These are phyloP conservation scores for Neurospora tetrasperma DNA, from an alignment of 495 filamentous ascomycete species.

Conservation along the genomic window DNA sequence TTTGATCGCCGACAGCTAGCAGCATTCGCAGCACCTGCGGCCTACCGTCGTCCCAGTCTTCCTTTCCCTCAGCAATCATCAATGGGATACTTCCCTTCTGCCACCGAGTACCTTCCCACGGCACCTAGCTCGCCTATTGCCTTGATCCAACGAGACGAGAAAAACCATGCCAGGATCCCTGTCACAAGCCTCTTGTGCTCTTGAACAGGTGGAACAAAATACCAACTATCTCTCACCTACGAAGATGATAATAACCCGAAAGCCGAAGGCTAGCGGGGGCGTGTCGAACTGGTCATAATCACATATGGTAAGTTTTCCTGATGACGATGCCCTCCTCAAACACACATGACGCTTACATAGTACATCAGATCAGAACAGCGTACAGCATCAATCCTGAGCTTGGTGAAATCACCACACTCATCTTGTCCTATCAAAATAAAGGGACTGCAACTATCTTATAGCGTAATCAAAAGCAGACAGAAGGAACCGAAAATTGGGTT, in stretches of 20 bases:
- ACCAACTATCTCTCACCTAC: background rate
- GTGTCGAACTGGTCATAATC: background rate
- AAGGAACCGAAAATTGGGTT: background rate
- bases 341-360: background rate
- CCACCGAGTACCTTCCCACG: conserved; percentile 18
- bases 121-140: conserved; percentile 23
- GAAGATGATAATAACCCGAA: background rate
- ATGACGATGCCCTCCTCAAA: background rate
- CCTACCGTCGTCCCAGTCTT: background rate
- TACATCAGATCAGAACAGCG: background rate
- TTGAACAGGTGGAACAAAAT: background rate
- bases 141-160: background rate
- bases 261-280: background rate
- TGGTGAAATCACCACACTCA: background rate
- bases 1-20: background rate
- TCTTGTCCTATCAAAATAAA: background rate
- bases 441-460: background rate
- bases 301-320: background rate
- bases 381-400: background rate
- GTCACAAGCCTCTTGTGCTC: background rate
- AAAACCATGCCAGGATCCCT: background rate
- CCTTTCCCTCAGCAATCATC: background rate
- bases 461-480: background rate
- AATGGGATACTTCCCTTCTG: conserved; percentile 8
- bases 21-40: background rate